Evolutionary conservation across 1,139 yeast species (phyloP), one percentile per base, ranked within the genome.

Genomic region (Pichia sp.): DNA sequence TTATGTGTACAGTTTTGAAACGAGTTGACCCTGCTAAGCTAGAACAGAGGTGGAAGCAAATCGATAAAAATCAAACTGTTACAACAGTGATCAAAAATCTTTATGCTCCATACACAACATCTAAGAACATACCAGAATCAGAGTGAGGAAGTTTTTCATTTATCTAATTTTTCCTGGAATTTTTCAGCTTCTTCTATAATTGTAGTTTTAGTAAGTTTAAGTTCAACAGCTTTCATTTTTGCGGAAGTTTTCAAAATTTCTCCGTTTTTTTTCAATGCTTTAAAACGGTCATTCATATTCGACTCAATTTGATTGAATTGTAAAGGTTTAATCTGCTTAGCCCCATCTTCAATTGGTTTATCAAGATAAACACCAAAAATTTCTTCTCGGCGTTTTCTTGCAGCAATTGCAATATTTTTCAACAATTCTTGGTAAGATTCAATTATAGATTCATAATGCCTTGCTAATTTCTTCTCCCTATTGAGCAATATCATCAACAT

Each of bases 51-150:
- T 56, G 61, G 61, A 48, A 47, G 9, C 35, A 45, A 43, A 56
- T 56, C 34, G 61, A 56, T 40, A 51, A 46, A 11, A 43, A 56
- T 31, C 48, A 44, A 23, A 52, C 52, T 5, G 55, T 55, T 1
- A 44, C 53, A 1, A 48, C 36, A 11, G 47, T 52, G n/a, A 32
- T 55, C 18, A 49, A 43, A 19, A 45, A 48, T 12, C 42, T 47
- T 22, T 50, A 46, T 31, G 44, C 46, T 14, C 24, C 34, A 22
- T 17, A 20, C 12, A 12, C 17, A 8, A 11, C 17, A 6, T 6
- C 25, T 9, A 20, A 31, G 4, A 18, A 14, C 9, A 12, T 7
- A 26, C 30, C 17, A 14, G 14, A 26, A 14, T 15, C 5, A 18
- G 20, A 20, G 5, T 30, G 12, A 11, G 21, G 17, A 6, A 34